A percentile compares a stretch with the other conserved stretches of the same genome.
phyloP scores from a whole-genome alignment of 1,139 yeast genomes.

The Eremothecium cymbalariae region DNA sequence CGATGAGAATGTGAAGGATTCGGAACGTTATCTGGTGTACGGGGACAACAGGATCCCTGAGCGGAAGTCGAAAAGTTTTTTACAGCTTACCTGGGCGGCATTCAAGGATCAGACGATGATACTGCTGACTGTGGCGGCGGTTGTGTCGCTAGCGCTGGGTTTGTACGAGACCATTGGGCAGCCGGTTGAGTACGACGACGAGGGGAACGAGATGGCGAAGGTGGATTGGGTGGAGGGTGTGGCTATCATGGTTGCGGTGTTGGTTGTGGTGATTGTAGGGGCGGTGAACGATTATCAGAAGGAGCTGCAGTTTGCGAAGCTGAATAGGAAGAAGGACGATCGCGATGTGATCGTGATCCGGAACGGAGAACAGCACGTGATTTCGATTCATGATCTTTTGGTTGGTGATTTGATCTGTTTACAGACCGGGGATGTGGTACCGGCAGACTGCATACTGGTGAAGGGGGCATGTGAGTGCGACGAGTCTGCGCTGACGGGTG shows the following conservation, averaged over 20 bases:
- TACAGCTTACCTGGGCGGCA: slow-evolving; percentile 69
- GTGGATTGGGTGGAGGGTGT: slow-evolving; percentile 99
- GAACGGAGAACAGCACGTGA: slow-evolving; percentile 56
- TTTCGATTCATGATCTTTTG: slow-evolving; percentile 65
- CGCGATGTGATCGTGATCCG: slow-evolving; percentile 71
- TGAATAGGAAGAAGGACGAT: slow-evolving; percentile 82
- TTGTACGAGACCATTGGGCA: slow-evolving; percentile 88
- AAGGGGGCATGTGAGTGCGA: slow-evolving; percentile 77
- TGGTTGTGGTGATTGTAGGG: slow-evolving; percentile 86
- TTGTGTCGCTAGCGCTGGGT: slow-evolving; percentile 82
- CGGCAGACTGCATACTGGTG: slow-evolving; percentile 79
- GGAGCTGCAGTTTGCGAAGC: slow-evolving; percentile 82
- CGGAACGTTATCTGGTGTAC: slow-evolving; percentile 39
- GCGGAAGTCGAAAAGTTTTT: slow-evolving; percentile 56
- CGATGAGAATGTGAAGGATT: slow-evolving; percentile 27
- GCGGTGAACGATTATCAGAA: slow-evolving; percentile 94
- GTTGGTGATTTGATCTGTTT: slow-evolving; percentile 80
- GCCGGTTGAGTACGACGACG: slow-evolving; percentile 65
- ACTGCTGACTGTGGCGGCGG: slow-evolving; percentile 75
- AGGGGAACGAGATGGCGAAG: slow-evolving; percentile 65
- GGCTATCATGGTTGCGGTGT: slow-evolving; percentile 86
- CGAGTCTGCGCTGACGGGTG: slow-evolving; percentile 91
- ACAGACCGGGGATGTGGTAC: slow-evolving; percentile 91
- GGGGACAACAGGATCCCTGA: slow-evolving; percentile 71
- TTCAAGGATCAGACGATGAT: slow-evolving; percentile 86